Base-by-base conservation (phyloP, 768 basidiomycete genomes). In the Boletus patriciae region DNA sequence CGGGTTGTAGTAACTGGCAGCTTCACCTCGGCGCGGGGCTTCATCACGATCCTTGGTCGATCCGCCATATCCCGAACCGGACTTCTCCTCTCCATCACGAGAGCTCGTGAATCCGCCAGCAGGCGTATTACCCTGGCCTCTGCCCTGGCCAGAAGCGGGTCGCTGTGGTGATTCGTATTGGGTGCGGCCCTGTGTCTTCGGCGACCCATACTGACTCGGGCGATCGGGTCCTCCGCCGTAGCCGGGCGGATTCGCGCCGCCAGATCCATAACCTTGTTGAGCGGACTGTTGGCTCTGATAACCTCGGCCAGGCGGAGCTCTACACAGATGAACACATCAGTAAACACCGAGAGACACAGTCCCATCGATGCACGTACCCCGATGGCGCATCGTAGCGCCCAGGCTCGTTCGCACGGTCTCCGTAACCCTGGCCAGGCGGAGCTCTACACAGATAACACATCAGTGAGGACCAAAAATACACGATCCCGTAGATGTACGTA, bases 71-170 rank as follows among this genome's bases (percentile, higher is more conserved):
- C 52, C 57, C 1, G 65, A 41, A 21, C 52, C 41, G 2, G 57
- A 56, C 31, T 6, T 56, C 2, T 55, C 52, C 9, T 47, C 67
- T 25, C 29, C 62, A 11, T 46, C 55, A 10, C 57, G 57, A 4
- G 67, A 55, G 6, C 46, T 21, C 11, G 8, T 23, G 4, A 69
- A 66, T 19, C 55, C 67, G 4, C 66, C 66, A 19, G 61, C 21
- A 15, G 66, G 67, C 21, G 55, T 19, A 21, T 57, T 58, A 0
- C 54, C 59, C 45, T 52, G 37, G 19, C 36, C 38, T 34, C 25
- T 46, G 10, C 58, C 55, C 38, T 49, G 23, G 10, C 55, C 58
- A 37, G 54, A 1, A 6, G 48, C 31, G 42, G 42, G 42, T 27
- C 48, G 57, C 12, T 55, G 52, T 15, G 54, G 33, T 2, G 54